Evolutionary conservation across 2,329 filamentous ascomycete species (phyloP), one percentile per base, ranked within the genome.

Genomic region (Plenodomus tracheiphilus): DNA sequence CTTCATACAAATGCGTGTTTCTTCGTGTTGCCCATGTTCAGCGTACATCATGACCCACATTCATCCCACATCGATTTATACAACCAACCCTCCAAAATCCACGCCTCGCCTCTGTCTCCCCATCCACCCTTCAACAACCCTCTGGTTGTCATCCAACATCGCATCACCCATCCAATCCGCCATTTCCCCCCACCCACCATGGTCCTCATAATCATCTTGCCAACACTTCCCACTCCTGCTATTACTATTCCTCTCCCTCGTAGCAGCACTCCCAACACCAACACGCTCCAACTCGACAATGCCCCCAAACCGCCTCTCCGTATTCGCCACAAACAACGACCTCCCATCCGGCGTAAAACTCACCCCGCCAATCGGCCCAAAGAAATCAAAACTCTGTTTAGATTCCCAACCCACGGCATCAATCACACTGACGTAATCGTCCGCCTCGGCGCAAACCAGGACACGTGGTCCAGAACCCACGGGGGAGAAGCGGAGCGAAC

Each of bases 381-480:
- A 91, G 46, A 91, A 80, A 52, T 89, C 86, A 9, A 92, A 73
- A 0, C 81, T 83, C 69, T 92, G 88, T 68, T 85, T 84, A n/a
- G 79, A 79, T 18, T 76, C 70, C 60, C 85, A 89, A 0, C 77
- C 84, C 61, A 81, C 65, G 0, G 84, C 86, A 56, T 91, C 85
- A 58, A 91, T 85, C 39, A 92, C 76, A 65, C 81, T 85, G 63
- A 93, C 73, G 49, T 82, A 83, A 65, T 93, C 89, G 28, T 88
- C 87, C 64, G 89, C 86, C 69, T 93, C 89, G 2, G 87, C 88
- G 2, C 85, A 85, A 10, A 90, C 80, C 11, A 93, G 78, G 1
- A 89, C 78, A 2, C 81, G 80, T 55, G 80, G 81, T 2, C 87
- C 87, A 42, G 84, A 84, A 16, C 88, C 88, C 2, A 83, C 70